Conservation (phyloP, 2,329 filamentous ascomycete species). For the Ceratocystis lukuohia region DNA sequence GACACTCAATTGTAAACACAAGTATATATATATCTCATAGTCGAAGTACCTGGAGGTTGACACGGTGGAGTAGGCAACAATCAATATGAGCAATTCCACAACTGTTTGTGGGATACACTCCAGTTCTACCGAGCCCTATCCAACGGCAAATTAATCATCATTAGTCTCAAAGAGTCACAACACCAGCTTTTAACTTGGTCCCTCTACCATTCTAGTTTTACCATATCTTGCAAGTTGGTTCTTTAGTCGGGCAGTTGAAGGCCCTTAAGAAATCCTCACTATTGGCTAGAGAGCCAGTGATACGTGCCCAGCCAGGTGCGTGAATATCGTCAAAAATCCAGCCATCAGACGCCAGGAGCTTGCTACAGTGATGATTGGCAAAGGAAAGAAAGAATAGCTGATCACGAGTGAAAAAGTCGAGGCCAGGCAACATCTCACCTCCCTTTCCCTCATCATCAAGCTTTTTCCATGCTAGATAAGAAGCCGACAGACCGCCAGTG, state of each 20-base stretch:
- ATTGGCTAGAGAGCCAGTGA: slow-evolving; percentile 51
- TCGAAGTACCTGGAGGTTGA: no score
- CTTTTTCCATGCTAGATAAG: slow-evolving; percentile 53
- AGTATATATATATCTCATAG: no score
- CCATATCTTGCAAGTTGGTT: slow-evolving; percentile 59
- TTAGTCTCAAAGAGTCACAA: no score
- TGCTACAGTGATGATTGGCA: slow-evolving; percentile 53
- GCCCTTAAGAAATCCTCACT: slow-evolving; percentile 53
- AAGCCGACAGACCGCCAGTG: slow-evolving; percentile 49
- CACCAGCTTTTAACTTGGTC: no score
- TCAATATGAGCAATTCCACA: no score
- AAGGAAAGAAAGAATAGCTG: slow-evolving; percentile 58
- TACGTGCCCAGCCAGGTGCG: slow-evolving; percentile 48
- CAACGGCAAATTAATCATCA: no score
- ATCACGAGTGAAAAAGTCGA: slow-evolving; percentile 50
- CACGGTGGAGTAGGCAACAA: no score
- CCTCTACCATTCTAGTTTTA: slow-evolving; percentile 29
- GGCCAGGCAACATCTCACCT: slow-evolving; percentile 43
- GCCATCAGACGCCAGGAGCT: slow-evolving; percentile 43
- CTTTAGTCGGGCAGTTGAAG: slow-evolving; percentile 50
- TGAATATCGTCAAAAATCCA: slow-evolving; percentile 52
- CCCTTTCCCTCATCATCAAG: slow-evolving; percentile 35
- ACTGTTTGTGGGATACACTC: no score
- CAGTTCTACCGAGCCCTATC: no score
- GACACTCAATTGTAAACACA: no score